phyloP scores from a whole-genome alignment of 805 yeast species.

The Metschnikowia peoriensis region DNA sequence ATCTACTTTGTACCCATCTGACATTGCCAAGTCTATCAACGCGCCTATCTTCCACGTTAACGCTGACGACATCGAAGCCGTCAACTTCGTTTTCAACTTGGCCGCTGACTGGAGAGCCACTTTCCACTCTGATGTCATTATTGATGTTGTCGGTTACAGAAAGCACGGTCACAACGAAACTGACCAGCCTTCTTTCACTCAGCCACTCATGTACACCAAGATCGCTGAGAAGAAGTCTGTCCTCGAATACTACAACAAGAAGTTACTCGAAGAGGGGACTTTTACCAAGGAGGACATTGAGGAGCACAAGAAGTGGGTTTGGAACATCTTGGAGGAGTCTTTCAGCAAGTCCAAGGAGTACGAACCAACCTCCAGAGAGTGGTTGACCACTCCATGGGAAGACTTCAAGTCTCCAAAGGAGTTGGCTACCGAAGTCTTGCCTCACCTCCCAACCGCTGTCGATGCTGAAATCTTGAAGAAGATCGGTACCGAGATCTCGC shows the following conservation, averaged over 20 bases:
- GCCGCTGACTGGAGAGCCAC: slow-evolving; percentile 99
- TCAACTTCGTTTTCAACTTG: slow-evolving; percentile 84
- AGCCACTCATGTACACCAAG: slow-evolving; percentile 93
- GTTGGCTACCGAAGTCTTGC: slow-evolving; percentile 90
- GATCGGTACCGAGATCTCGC: slow-evolving; percentile 74
- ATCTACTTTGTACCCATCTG: slow-evolving; percentile 97
- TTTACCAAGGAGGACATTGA: slow-evolving; percentile 87
- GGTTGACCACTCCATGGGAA: slow-evolving; percentile 99
- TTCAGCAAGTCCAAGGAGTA: slow-evolving; percentile 86
- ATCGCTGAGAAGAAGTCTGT: slow-evolving; percentile 88
- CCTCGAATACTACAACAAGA: slow-evolving; percentile 77
- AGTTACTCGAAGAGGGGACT: slow-evolving; percentile 81
- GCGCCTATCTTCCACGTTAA: slow-evolving; percentile 99
- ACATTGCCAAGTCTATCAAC: slow-evolving; percentile 92
- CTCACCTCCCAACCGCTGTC: slow-evolving; percentile 94
- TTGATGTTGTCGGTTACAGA: slow-evolving; percentile 98
- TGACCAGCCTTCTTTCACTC: slow-evolving; percentile 98
- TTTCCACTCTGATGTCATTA: slow-evolving; percentile 93
- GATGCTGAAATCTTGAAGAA: slow-evolving; percentile 66
- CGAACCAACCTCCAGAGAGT: slow-evolving; percentile 88
- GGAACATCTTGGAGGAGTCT: slow-evolving; percentile 90
- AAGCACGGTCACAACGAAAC: slow-evolving; percentile 99
- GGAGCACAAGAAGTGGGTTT: slow-evolving; percentile 97
- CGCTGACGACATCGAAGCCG: slow-evolving; percentile 96
- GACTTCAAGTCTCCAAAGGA: slow-evolving; percentile 97